phyloP scores from a whole-genome alignment of 768 basidiomycete genomes.

The Infundibulicybe gibba region DNA sequence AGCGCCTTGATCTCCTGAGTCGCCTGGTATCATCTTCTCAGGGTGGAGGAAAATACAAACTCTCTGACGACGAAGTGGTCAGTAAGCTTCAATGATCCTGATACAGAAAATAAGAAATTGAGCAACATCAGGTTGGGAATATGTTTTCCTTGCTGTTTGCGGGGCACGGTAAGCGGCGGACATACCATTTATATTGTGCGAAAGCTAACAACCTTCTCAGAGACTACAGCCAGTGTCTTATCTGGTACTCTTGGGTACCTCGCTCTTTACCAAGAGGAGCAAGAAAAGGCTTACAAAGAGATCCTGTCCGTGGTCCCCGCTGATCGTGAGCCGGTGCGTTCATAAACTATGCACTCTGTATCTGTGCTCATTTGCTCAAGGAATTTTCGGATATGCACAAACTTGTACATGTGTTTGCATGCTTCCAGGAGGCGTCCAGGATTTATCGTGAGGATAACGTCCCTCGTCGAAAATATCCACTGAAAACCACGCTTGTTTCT shows the following conservation, averaged over 20 bases:
- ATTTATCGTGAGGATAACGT: conserved; percentile 12
- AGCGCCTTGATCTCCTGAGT: too few relatives aligned
- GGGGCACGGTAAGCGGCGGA: background rate
- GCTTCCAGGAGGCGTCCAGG: conserved; percentile 2
- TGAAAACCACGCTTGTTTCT: background rate
- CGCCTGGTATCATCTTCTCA: too few relatives aligned
- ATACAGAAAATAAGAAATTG: too few relatives aligned
- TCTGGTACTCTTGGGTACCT: conserved; percentile 28
- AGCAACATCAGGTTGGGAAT: background rate
- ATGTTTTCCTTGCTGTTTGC: background rate
- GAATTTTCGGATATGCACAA: conserved; percentile 10
- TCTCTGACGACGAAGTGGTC: conserved; percentile 11
- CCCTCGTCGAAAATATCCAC: background rate
- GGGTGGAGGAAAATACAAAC: too few relatives aligned
- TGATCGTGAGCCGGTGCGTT: too few relatives aligned
- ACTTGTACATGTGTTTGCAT: conserved; percentile 9
- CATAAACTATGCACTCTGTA: background rate
- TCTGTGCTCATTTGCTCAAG: background rate
- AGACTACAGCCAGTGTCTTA: conserved; percentile 28
- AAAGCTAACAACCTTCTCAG: conserved; percentile 6
- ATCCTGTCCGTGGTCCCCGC: conserved; percentile 10
- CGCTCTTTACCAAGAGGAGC: conserved; percentile 27
- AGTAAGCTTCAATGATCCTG: too few relatives aligned
- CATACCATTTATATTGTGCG: background rate
- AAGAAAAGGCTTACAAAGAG: conserved; percentile 25